A percentile compares a stretch with the other conserved stretches of the same genome.
phyloP scores from a whole-genome alignment of 768 basidiomycete genomes.

The Termitomyces heimii region DNA sequence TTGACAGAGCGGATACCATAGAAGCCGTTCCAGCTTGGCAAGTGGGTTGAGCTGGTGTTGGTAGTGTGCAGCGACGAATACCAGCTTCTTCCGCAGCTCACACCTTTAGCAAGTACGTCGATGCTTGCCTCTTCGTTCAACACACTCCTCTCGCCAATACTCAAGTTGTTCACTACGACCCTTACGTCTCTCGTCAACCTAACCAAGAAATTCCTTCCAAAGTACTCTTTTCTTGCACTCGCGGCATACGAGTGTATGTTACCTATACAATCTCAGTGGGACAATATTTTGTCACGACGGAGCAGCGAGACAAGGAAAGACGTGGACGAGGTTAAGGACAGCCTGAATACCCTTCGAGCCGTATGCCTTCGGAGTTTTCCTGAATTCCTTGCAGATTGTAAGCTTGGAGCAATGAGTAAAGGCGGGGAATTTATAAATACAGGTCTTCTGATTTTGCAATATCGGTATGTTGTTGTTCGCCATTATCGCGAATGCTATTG shows the following conservation, averaged over 20 bases:
- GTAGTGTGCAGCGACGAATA: slow-evolving; percentile 70
- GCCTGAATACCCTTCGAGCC: slow-evolving; percentile 53
- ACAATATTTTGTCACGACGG: slow-evolving; percentile 51
- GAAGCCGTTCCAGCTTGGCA: slow-evolving; percentile 64
- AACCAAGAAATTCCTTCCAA: slow-evolving; percentile 73
- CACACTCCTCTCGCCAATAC: slow-evolving; percentile 58
- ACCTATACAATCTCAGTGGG: slow-evolving; percentile 57
- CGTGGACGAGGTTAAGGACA: slow-evolving; percentile 69
- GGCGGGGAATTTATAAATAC: slow-evolving; percentile 53
- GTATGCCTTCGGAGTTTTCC: slow-evolving; percentile 80
- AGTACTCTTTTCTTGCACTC: slow-evolving; percentile 75
- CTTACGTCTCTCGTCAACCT: slow-evolving; percentile 56
- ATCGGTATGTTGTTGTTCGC: slow-evolving; percentile 36
- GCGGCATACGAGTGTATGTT: slow-evolving; percentile 60
- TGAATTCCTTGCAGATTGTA: slow-evolving; percentile 76
- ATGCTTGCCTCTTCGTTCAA: slow-evolving; percentile 54
- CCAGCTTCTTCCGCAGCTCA: slow-evolving; percentile 54
- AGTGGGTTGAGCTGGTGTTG: slow-evolving; percentile 63
- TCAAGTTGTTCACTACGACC: slow-evolving; percentile 59
- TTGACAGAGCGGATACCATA: slow-evolving; percentile 65
- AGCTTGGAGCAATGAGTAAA: slow-evolving; percentile 51
- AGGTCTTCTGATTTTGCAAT: slow-evolving; percentile 55
- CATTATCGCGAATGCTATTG: neutral
- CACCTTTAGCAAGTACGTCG: slow-evolving; percentile 47
- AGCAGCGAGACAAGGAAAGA: slow-evolving; percentile 37